Evolutionary conservation across 1,284 basidiomycete genomes (phyloP), one percentile per base, ranked within the genome.

Genomic region (Ustilago curta): DNA sequence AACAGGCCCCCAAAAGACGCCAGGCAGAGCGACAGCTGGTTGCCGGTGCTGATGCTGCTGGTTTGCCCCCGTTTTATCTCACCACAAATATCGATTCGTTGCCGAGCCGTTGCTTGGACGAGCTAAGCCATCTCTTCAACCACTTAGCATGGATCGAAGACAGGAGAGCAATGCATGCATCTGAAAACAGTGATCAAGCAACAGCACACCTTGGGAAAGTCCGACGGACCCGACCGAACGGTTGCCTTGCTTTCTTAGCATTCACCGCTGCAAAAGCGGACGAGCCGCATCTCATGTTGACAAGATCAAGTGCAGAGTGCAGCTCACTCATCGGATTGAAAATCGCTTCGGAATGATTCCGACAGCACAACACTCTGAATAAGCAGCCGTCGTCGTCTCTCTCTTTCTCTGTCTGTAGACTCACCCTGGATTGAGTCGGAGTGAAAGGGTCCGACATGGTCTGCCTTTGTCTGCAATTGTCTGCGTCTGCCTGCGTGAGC

Each of bases 191-290:
- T 12, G 35, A 37, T 37, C 35, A 16, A 16, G 35, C 35, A 37
- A 14, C 35, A 37, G 14, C 14, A 5, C 3, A 16, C 35, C 32
- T 16, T 49, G 23, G 11, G 23, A 3, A 50, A 31, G 31, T 49
- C 56, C 39, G 56, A 23, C 39, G 32, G 56, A 51, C 12, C 32
- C 56, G 56, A 42, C 21, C 31, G 48, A 59, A 21, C 56, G 56
- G 39, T 50, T 50, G 56, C 39, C 35, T 40, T 27, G 40, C 27
- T 25, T 14, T 25, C 9, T 19, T 23, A 3, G 21, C 43, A 14
- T 45, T 32, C 2, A 14, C 47, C 29, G 47, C 29, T 31, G 47
- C 47, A 48, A 19, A 19, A 4, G 27, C 25, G 16, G 43, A 23
- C 23, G 16, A 45, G 23, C 43, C 43, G 23, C 43, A 45, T 45